Evolutionary conservation across 73 alveolate species (phyloP).

Genomic region (Paramecium biaurelia): DNA sequence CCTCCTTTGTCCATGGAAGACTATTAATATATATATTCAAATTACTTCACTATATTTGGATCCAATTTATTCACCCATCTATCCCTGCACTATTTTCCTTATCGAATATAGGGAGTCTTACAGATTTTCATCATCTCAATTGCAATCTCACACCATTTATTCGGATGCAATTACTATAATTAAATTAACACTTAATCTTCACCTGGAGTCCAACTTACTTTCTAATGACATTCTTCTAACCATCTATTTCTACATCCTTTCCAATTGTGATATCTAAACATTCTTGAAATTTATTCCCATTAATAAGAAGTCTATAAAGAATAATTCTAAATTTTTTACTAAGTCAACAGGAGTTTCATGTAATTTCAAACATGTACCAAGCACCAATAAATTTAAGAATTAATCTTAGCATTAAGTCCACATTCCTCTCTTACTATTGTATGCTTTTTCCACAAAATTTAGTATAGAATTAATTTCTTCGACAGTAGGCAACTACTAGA

Average conservation of each 20-base stretch:
- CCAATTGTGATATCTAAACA: slow-evolving; percentile 35
- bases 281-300: slow-evolving; percentile 27
- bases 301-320: not conserved
- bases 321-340: not conserved
- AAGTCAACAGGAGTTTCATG: not conserved
- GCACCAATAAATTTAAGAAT: not conserved
- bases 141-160: slow-evolving; percentile 43
- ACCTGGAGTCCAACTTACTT: not conserved
- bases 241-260: slow-evolving; percentile 30
- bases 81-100: slow-evolving; percentile 20
- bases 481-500: not conserved
- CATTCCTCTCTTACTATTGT: not conserved
- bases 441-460: not conserved
- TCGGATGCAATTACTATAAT: not conserved
- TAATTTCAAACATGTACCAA: not conserved
- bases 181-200: not conserved
- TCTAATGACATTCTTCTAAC: not conserved
- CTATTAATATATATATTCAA: not conserved
- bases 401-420: not conserved
- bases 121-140: slow-evolving; percentile 17
- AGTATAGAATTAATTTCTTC: not conserved
- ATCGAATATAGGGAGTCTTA: not conserved
- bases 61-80: slow-evolving; percentile 48
- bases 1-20: slow-evolving; percentile 14
- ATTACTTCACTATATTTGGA: slow-evolving; percentile 17